These are phyloP conservation scores for Euphorbia peplus DNA, from an alignment of 345 rosid species.

Conservation along the genomic window DNA sequence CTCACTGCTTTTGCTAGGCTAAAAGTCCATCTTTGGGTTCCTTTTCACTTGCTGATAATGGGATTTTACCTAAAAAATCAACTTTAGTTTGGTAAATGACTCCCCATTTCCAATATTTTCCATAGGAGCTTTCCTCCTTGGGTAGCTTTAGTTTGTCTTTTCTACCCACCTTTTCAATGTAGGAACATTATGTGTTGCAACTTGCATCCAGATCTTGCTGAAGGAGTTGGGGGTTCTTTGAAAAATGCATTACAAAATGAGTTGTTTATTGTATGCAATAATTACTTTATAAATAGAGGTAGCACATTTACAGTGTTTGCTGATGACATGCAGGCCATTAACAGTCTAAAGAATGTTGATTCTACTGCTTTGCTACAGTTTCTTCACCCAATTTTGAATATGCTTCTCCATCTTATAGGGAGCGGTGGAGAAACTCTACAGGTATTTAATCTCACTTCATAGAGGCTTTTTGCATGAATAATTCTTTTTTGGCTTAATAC, in stretches of 20 bases:
- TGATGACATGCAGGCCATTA: constrained; percentile 70
- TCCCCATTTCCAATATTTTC: not conserved
- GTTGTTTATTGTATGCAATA: not conserved
- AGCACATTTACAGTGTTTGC: constrained; percentile 3
- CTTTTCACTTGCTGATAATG: not conserved
- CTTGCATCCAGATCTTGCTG: not conserved
- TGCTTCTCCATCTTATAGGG: constrained; percentile 98
- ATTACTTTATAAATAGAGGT: not conserved
- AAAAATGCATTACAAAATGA: not conserved
- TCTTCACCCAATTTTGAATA: constrained; percentile 90
- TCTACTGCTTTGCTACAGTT: constrained; percentile 98
- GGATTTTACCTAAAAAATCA: not conserved
- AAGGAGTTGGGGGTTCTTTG: not conserved
- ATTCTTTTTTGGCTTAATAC: no score
- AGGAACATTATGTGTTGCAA: not conserved
- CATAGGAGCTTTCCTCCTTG: not conserved
- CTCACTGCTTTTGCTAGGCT: not conserved
- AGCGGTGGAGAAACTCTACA: constrained; percentile 99
- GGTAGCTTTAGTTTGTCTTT: not conserved
- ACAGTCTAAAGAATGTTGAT: constrained; percentile 96
- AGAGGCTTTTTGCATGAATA: not conserved
- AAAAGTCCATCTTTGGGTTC: not conserved
- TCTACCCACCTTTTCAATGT: not conserved
- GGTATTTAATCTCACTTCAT: constrained; percentile 43
- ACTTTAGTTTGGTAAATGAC: not conserved